phyloP scores from a whole-genome alignment of 2,329 filamentous ascomycete species.

The Botryotinia globosa region DNA sequence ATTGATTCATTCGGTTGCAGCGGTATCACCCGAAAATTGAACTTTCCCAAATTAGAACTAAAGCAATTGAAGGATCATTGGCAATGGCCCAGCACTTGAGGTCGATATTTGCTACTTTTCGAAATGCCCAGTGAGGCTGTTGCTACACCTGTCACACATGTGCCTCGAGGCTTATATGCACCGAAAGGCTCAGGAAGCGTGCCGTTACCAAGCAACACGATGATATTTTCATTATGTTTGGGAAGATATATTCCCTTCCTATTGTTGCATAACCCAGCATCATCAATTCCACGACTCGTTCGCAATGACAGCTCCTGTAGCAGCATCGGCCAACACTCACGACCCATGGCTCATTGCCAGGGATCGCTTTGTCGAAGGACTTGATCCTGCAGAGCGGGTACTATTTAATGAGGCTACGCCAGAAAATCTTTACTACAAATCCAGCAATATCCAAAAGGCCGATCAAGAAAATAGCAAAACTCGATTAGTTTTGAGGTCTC shows the following conservation, averaged over 20 bases:
- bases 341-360: conserved; percentile 9
- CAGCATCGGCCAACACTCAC: not conserved
- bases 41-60: accelerated
- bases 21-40: not conserved
- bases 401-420: not conserved
- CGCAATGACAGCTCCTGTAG: not conserved
- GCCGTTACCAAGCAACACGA: too few relatives aligned
- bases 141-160: too few relatives aligned
- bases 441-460: not conserved
- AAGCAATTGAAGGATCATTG: not conserved
- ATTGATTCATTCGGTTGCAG: not conserved
- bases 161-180: too few relatives aligned
- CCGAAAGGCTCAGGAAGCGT: too few relatives aligned
- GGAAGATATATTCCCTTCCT: too few relatives aligned
- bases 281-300: too few relatives aligned
- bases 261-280: too few relatives aligned
- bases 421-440: conserved; percentile 5
- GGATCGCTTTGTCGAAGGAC: not conserved
- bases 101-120: not conserved
- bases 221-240: too few relatives aligned
- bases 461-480: not conserved
- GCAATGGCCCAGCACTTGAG: not conserved
- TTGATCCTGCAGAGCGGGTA: not conserved
- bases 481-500: not conserved
- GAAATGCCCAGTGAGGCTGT: too few relatives aligned